phyloP scores from a whole-genome alignment of 2,329 filamentous ascomycete species.

The Penicillium digitatum region DNA sequence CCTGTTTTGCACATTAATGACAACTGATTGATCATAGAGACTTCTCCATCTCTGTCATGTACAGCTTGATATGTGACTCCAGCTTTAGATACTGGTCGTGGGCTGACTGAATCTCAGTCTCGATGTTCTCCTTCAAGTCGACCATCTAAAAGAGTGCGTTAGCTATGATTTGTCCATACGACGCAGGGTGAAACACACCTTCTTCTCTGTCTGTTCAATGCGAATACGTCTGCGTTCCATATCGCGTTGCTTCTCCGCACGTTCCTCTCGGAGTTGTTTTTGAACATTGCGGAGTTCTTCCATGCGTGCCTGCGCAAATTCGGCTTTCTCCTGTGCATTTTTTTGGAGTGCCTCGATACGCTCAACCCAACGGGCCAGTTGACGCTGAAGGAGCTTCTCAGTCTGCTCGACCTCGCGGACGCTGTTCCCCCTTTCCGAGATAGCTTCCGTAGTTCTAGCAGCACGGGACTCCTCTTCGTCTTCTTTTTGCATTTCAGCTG shows the following conservation, averaged over 20 bases:
- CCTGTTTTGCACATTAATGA: conserved; percentile 33
- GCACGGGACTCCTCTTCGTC: conserved; percentile 84
- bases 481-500: conserved; percentile 78
- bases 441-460: conserved; percentile 74
- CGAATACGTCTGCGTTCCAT: conserved; percentile 88
- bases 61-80: conserved; percentile 93
- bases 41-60: conserved; percentile 99
- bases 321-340: conserved; percentile 75
- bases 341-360: conserved; percentile 78
- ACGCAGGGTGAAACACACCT: conserved; percentile 55
- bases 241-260: conserved; percentile 79
- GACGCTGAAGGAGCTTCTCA: conserved; percentile 76
- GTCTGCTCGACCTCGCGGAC: conserved; percentile 87
- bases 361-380: conserved; percentile 80
- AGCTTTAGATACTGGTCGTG: conserved; percentile 96
- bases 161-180: conserved; percentile 10
- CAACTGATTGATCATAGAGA: conserved; percentile 51
- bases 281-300: conserved; percentile 80
- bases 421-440: conserved; percentile 82
- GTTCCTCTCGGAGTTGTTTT: conserved; percentile 75
- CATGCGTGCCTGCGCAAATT: conserved; percentile 80
- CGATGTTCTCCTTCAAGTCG: conserved; percentile 95
- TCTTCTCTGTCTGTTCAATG: conserved; percentile 98
- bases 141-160: conserved; percentile 65
- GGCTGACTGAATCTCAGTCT: conserved; percentile 84